Conservation (phyloP, 768 basidiomycete species). For the Astraeus odoratus region DNA sequence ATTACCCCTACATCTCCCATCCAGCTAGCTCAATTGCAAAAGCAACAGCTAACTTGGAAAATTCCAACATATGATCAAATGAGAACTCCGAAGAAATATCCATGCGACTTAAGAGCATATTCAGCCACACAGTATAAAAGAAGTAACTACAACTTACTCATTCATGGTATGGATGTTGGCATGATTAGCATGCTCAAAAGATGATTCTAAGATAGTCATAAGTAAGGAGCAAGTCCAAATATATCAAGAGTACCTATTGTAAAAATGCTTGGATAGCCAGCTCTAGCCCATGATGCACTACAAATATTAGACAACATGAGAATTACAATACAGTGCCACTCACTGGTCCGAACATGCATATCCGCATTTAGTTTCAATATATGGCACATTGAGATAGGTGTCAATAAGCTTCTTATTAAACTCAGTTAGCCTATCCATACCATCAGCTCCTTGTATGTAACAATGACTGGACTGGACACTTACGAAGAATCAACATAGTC, state of each 20-base stretch:
- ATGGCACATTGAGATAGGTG: constrained; percentile 78
- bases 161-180: constrained; percentile 71
- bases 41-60: constrained; percentile 77
- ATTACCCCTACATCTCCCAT: constrained; percentile 21
- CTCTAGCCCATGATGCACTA: constrained; percentile 77
- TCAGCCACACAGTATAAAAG: constrained; percentile 31
- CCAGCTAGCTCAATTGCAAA: constrained; percentile 72
- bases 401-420: constrained; percentile 74
- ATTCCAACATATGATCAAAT: constrained; percentile 85
- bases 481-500: constrained; percentile 71
- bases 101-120: constrained; percentile 49
- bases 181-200: constrained; percentile 68
- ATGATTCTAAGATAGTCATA: constrained; percentile 39
- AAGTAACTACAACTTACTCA: constrained; percentile 56
- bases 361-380: constrained; percentile 77
- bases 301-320: constrained; percentile 7
- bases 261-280: constrained; percentile 80
- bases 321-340: constrained; percentile 20
- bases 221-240: background rate
- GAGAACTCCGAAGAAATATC: constrained; percentile 86
- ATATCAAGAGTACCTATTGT: constrained; percentile 45
- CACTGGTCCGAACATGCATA: constrained; percentile 95
- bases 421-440: constrained; percentile 56
- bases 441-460: constrained; percentile 8
- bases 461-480: constrained; percentile 19